Evolutionary conservation across 306 rosid species (phyloP).

Genomic region (Begonia peltatifolia): DNA sequence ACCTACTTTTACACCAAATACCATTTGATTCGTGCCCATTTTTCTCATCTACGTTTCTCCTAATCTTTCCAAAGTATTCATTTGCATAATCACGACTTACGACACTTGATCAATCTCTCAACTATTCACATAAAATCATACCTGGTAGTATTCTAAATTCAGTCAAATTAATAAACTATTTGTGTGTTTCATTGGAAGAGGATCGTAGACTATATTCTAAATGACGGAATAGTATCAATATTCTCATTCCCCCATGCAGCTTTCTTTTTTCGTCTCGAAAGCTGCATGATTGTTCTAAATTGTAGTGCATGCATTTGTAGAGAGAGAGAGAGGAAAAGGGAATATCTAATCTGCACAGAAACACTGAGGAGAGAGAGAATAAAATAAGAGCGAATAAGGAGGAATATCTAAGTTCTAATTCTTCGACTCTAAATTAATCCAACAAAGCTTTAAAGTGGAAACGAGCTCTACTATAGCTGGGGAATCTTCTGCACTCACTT

Average conservation of each 20-base stretch:
- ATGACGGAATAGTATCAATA: too few relatives aligned
- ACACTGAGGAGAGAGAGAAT: slow-evolving; percentile 9
- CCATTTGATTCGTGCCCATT: too few relatives aligned
- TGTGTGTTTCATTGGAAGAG: too few relatives aligned
- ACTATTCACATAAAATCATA: too few relatives aligned
- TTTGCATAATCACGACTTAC: too few relatives aligned
- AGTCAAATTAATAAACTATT: too few relatives aligned
- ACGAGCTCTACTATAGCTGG: slow-evolving; percentile 10
- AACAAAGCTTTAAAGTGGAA: slow-evolving; percentile 48
- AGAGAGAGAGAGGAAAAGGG: slow-evolving; percentile 12
- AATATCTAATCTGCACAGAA: slow-evolving; percentile 57
- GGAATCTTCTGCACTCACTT: slow-evolving; percentile 68
- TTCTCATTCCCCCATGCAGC: slow-evolving; percentile 40
- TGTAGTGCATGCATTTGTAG: slow-evolving; percentile 19
- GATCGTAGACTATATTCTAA: too few relatives aligned
- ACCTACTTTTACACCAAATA: too few relatives aligned
- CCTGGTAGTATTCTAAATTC: too few relatives aligned
- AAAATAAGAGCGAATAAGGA: slow-evolving; percentile 46
- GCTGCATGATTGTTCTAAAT: slow-evolving; percentile 42
- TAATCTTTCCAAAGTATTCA: too few relatives aligned
- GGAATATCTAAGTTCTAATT: slow-evolving; percentile 93
- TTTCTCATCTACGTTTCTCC: too few relatives aligned
- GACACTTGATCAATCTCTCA: too few relatives aligned
- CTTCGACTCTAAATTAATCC: slow-evolving; percentile 76
- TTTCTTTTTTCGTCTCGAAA: slow-evolving; percentile 29